Conservation (phyloP, 371 early-diverging fungal species). For the Mortierella sp. region DNA sequence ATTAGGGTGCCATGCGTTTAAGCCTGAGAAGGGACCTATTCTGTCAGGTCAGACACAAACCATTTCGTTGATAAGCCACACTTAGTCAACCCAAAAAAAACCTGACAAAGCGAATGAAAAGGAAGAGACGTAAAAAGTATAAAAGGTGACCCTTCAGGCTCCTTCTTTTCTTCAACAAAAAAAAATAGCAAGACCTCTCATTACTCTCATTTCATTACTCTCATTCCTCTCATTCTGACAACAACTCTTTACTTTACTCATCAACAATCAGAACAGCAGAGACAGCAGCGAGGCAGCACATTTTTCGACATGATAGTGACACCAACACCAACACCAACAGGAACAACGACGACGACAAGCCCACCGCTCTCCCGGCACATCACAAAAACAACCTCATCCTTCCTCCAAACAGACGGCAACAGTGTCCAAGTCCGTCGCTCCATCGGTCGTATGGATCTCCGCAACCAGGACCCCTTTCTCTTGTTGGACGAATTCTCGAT, state of each 20-base stretch:
- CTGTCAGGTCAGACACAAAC: no score
- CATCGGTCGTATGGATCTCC: not conserved
- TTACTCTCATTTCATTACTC: not conserved
- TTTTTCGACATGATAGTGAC: not conserved
- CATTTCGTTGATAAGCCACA: no score
- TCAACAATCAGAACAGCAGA: not conserved
- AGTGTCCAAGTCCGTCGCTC: not conserved
- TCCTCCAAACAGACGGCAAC: not conserved
- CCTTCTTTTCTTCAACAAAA: not conserved
- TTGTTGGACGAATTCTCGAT: not conserved
- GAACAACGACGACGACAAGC: not conserved
- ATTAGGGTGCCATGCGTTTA: no score
- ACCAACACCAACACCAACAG: not conserved
- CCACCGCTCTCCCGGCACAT: not conserved
- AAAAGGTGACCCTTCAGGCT: not conserved
- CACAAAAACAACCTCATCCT: not conserved
- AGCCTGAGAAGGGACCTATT: no score
- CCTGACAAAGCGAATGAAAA: no score
- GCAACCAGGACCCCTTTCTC: not conserved
- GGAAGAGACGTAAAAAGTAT: not conserved
- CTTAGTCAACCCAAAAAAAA: no score
- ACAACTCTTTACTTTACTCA: not conserved
- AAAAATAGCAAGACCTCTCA: not conserved
- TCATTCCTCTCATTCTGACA: not conserved
- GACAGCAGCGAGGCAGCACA: not conserved